Percentiles rank a stretch among this genome's conserved stretches.
phyloP scores from a whole-genome alignment of 768 basidiomycete species.

The Boletus insuetus region DNA sequence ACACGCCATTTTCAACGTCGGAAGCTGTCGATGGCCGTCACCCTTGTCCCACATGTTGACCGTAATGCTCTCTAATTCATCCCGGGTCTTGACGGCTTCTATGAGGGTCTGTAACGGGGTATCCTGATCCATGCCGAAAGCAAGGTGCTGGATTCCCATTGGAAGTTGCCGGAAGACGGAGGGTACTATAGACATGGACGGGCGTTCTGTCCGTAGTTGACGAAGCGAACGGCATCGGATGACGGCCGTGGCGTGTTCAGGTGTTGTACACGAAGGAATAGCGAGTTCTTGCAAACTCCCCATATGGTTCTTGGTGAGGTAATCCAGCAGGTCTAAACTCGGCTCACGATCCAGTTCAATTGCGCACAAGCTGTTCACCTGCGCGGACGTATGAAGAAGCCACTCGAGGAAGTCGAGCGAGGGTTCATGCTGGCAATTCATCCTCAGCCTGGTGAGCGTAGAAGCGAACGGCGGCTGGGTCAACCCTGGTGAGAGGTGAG shows the following conservation, averaged over 20 bases:
- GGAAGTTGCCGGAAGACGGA: conserved; percentile 50
- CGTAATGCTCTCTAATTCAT: conserved; percentile 47
- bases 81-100: conserved; percentile 47
- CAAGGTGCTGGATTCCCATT: conserved; percentile 48
- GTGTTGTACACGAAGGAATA: conserved; percentile 51
- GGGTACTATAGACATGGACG: conserved; percentile 38
- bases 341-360: conserved; percentile 65
- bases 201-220: conserved; percentile 56
- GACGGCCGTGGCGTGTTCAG: conserved; percentile 45
- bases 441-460: conserved; percentile 50
- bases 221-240: conserved; percentile 49
- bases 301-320: conserved; percentile 50
- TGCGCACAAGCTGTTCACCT: conserved; percentile 41
- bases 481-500: conserved; percentile 43
- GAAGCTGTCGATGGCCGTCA: conserved; percentile 46
- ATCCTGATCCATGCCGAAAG: conserved; percentile 58
- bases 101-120: conserved; percentile 54
- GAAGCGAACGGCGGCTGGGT: conserved; percentile 41
- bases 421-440: conserved; percentile 66
- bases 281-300: conserved; percentile 51
- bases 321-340: conserved; percentile 50
- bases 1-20: conserved; percentile 61
- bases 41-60: conserved; percentile 55
- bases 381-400: conserved; percentile 60
- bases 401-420: conserved; percentile 63